Percentiles rank a stretch among this genome's conserved stretches.
Evolutionary conservation across 2,329 filamentous ascomycete species (phyloP).

Genomic region (Periconia digitata): DNA sequence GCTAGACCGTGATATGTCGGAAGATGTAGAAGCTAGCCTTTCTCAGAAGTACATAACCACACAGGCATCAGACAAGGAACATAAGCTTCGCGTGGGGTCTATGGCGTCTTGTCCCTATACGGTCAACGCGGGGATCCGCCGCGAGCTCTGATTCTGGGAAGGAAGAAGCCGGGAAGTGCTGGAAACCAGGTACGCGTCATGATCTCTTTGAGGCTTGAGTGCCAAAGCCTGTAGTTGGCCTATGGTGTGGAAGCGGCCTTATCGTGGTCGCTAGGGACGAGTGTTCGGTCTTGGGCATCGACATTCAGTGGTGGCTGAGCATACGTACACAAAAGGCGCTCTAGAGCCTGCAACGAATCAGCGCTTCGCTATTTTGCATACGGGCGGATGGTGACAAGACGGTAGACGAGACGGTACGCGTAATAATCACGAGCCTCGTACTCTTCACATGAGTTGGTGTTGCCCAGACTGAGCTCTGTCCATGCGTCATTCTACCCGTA

Average conservation of each 20-base stretch:
- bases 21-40: not conserved
- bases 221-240: slow-evolving; percentile 8
- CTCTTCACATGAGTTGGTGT: not conserved
- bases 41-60: slow-evolving; percentile 1
- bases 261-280: slow-evolving; percentile 10
- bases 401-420: not conserved
- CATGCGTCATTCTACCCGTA: too few species aligned
- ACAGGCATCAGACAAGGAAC: slow-evolving; percentile 1
- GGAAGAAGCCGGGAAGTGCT: slow-evolving; percentile 20
- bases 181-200: slow-evolving; percentile 33
- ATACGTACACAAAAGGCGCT: not conserved
- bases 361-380: not conserved
- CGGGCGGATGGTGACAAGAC: not conserved
- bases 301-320: slow-evolving; percentile 21
- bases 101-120: slow-evolving; percentile 14
- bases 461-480: too few species aligned
- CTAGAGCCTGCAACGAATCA: not conserved
- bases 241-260: slow-evolving; percentile 13
- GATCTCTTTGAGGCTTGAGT: slow-evolving; percentile 16
- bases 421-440: not conserved
- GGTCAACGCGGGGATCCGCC: slow-evolving; percentile 34
- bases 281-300: slow-evolving; percentile 8
- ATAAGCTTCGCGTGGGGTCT: not conserved
- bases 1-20: not conserved
- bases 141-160: slow-evolving; percentile 17